Conservation (phyloP, 75 land plant genomes). For the Cryptomeria japonica region DNA sequence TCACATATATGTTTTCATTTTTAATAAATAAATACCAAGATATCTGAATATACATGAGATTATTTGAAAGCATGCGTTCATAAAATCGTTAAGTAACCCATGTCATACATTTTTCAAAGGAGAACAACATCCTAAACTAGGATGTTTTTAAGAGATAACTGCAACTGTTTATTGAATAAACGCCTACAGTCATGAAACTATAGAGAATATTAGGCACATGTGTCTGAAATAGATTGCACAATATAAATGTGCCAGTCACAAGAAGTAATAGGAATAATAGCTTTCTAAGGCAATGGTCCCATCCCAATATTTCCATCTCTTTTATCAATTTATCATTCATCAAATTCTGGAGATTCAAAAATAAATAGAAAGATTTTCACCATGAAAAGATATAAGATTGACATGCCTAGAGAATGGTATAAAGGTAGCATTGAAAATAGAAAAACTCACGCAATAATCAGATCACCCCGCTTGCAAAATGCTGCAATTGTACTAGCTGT, state of each 20-base stretch:
- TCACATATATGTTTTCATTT: neutral
- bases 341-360: neutral
- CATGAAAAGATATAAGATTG: neutral
- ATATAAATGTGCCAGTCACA: neutral
- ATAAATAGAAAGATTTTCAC: neutral
- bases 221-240: neutral
- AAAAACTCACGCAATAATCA: constrained; percentile 84
- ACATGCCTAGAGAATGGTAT: neutral
- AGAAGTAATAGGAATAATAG: neutral
- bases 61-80: neutral
- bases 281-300: neutral
- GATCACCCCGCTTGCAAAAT: constrained; percentile 92
- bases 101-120: neutral
- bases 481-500: constrained; percentile 93
- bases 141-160: neutral
- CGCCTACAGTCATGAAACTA: neutral
- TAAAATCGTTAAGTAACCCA: neutral
- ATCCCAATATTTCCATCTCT: neutral
- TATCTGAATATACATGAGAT: neutral
- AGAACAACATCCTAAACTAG: neutral
- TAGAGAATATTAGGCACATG: neutral
- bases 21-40: neutral
- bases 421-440: neutral
- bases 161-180: neutral
- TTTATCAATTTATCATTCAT: neutral